Evolutionary conservation across 257 asterid genomes (phyloP).

Genomic region (Linderniella brevidens): DNA sequence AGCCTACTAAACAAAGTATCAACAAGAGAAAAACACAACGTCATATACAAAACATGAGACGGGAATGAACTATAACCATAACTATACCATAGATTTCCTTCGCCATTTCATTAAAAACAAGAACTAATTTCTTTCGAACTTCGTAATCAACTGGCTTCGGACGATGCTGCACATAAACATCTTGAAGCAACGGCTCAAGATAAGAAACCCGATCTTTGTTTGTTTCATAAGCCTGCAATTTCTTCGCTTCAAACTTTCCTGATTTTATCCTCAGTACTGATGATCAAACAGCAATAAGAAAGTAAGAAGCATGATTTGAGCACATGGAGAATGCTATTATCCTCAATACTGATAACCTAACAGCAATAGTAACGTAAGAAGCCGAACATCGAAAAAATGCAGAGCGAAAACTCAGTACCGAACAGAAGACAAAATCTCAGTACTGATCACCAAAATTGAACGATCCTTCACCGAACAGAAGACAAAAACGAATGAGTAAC

Average conservation of each 20-base stretch:
- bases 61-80: constrained; percentile 7
- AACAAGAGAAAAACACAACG: no score
- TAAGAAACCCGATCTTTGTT: constrained; percentile 20
- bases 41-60: not conserved
- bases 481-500: constrained; percentile 1
- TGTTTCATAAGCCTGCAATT: constrained; percentile 23
- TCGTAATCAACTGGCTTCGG: constrained; percentile 56
- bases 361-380: no score
- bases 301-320: not conserved
- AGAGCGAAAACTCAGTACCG: no score
- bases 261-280: constrained; percentile 60
- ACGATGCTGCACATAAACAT: constrained; percentile 30
- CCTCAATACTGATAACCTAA: constrained; percentile 3
- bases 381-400: no score
- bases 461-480: not conserved
- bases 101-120: constrained; percentile 65
- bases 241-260: constrained; percentile 40
- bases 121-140: constrained; percentile 48
- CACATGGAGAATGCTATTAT: not conserved
- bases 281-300: constrained; percentile 15
- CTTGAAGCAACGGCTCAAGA: constrained; percentile 51
- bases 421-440: no score
- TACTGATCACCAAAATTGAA: not conserved
- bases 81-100: constrained; percentile 63
- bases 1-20: no score